These are phyloP conservation scores for Neoconidiobolus thromboides DNA, from an alignment of 371 early-diverging fungal species.

Conservation along the genomic window DNA sequence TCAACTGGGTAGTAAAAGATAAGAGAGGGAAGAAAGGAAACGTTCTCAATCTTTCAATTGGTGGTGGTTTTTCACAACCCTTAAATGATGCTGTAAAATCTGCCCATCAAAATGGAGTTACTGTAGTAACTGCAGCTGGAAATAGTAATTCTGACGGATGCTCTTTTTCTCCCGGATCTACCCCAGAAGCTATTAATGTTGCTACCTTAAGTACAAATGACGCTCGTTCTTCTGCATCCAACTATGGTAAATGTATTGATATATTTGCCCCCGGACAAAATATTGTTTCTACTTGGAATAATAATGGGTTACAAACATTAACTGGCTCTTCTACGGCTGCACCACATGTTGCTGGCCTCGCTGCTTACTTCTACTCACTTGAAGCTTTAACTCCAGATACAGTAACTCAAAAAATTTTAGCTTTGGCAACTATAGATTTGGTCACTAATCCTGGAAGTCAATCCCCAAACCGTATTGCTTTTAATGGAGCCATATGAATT, in stretches of 20 bases:
- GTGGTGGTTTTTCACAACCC: neutral
- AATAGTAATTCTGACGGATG: constrained; percentile 61
- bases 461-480: too few relatives aligned
- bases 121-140: constrained; percentile 35
- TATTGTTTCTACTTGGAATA: constrained; percentile 13
- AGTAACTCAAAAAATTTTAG: neutral
- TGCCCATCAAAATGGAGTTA: constrained; percentile 18
- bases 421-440: neutral
- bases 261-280: constrained; percentile 40
- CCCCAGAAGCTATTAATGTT: constrained; percentile 63
- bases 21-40: neutral
- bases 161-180: constrained; percentile 66
- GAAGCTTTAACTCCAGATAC: neutral
- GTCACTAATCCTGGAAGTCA: neutral
- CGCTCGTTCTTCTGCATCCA: constrained; percentile 47
- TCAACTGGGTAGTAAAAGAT: constrained; percentile 15
- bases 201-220: constrained; percentile 64
- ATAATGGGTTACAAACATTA: constrained; percentile 6
- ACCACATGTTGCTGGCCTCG: constrained; percentile 62
- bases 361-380: constrained; percentile 17
- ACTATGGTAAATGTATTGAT: constrained; percentile 62
- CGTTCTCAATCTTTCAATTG: neutral
- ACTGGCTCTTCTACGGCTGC: constrained; percentile 48
- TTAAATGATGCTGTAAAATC: neutral
- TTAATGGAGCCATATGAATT: too few relatives aligned